Conservation (phyloP, 2,329 filamentous ascomycete genomes). For the Monosporascus ibericus region DNA sequence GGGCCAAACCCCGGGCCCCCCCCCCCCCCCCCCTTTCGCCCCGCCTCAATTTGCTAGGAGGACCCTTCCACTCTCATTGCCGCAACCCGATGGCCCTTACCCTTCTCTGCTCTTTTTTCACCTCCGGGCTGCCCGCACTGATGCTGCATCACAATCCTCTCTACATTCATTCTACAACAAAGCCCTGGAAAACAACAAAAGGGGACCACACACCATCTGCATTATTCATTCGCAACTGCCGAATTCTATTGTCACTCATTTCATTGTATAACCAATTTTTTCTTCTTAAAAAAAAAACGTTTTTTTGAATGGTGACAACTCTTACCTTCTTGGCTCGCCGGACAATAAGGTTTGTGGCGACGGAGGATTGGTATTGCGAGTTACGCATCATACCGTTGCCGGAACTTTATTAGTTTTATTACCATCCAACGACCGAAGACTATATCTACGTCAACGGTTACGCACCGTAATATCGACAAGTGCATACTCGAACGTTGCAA, state of each 20-base stretch:
- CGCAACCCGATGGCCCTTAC: neutral
- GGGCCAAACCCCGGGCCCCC: too few relatives aligned
- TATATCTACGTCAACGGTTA: too few relatives aligned
- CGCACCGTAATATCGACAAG: too few relatives aligned
- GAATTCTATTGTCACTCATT: neutral
- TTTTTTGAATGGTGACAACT: neutral
- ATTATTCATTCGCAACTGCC: neutral
- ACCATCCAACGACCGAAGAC: too few relatives aligned
- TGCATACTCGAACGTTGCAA: too few relatives aligned
- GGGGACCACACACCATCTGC: neutral
- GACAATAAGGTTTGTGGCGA: neutral
- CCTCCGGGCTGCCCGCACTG: neutral
- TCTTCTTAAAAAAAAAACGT: too few relatives aligned
- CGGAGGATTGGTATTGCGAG: neutral
- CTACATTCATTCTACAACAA: neutral
- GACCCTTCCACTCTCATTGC: neutral
- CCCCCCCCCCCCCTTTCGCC: neutral
- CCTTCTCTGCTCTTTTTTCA: neutral
- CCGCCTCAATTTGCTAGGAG: constrained; percentile 1
- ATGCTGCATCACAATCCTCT: neutral
- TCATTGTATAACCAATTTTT: neutral
- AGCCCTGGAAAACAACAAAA: neutral
- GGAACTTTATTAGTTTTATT: neutral
- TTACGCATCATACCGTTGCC: neutral
- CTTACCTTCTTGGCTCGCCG: neutral